Percentiles rank a stretch among this genome's conserved stretches.
These are phyloP conservation scores for Hanseniaspora mollemarum DNA, from an alignment of 805 yeast genomes.

Conservation along the genomic window DNA sequence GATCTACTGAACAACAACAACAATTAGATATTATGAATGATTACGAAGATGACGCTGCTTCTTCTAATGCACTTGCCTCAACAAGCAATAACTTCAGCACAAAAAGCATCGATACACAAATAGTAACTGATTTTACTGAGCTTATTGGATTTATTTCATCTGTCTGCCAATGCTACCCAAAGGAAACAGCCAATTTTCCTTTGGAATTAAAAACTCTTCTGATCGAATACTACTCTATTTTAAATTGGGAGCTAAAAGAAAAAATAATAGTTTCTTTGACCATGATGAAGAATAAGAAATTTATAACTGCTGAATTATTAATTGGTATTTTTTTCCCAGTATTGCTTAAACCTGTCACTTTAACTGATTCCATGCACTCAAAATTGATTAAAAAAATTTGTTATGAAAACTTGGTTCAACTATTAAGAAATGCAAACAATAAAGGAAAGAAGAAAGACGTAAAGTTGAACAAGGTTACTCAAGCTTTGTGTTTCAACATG, in stretches of 20 bases:
- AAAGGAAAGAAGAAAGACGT: conserved; percentile 67
- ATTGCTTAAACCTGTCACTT: conserved; percentile 29
- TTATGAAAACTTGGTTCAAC: conserved; percentile 63
- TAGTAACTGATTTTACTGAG: conserved; percentile 52
- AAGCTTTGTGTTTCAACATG: conserved; percentile 79
- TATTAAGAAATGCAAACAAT: conserved; percentile 71
- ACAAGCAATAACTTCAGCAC: conserved; percentile 10
- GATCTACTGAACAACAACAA: conserved; percentile 34
- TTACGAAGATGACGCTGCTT: conserved; percentile 38
- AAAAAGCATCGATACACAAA: conserved; percentile 24
- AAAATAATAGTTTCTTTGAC: conserved; percentile 81
- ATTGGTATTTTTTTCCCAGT: conserved; percentile 85
- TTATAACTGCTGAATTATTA: conserved; percentile 65
- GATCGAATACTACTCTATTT: conserved; percentile 62
- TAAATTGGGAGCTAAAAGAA: conserved; percentile 78
- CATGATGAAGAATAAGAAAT: conserved; percentile 77
- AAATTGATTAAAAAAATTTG: conserved; percentile 74
- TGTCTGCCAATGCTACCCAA: conserved; percentile 80
- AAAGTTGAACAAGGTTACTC: conserved; percentile 78
- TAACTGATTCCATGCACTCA: conserved; percentile 52
- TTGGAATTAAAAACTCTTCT: conserved; percentile 61
- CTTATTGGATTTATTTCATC: conserved; percentile 84
- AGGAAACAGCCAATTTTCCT: conserved; percentile 77
- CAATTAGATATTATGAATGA: conserved; percentile 17
- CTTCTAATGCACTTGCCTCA: conserved; percentile 13